Evolutionary conservation across 225 moss, liverwort and hornwort species (phyloP).

Genomic region (Anthoceros angustus): DNA sequence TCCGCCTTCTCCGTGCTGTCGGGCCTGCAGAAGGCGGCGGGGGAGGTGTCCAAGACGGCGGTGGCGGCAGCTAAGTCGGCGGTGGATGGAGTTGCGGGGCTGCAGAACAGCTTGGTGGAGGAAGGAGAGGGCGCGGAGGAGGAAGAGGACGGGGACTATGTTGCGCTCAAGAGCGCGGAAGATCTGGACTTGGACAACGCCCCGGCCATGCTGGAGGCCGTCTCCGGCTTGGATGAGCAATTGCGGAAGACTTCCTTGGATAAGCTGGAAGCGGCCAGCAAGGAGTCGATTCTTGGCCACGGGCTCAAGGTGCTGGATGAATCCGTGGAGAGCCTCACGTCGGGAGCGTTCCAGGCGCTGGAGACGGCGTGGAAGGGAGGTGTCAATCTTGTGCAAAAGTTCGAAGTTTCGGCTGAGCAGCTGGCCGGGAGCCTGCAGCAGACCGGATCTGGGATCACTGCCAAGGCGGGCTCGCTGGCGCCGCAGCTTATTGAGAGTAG

Average conservation of each 20-base stretch:
- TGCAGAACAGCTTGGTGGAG: constrained; percentile 55
- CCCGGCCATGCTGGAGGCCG: neutral
- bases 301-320: constrained; percentile 82
- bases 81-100: constrained; percentile 61
- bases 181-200: neutral
- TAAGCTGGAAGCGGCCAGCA: constrained; percentile 72
- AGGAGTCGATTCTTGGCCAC: constrained; percentile 87
- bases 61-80: constrained; percentile 76
- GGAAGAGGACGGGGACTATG: constrained; percentile 27
- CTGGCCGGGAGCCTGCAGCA: constrained; percentile 32
- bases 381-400: constrained; percentile 81
- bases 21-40: constrained; percentile 78
- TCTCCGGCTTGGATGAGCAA: constrained; percentile 24
- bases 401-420: constrained; percentile 36
- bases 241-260: constrained; percentile 57
- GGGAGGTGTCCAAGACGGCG: constrained; percentile 90
- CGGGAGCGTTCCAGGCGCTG: constrained; percentile 81
- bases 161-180: neutral
- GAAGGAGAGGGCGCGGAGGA: constrained; percentile 5
- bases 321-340: constrained; percentile 78
- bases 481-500: constrained; percentile 75
- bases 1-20: constrained; percentile 80
- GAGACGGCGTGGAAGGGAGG: constrained; percentile 98
- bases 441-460: constrained; percentile 12
- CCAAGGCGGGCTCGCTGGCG: constrained; percentile 57